These are phyloP conservation scores for Stylonectria norvegica DNA, from an alignment of 2,329 filamentous ascomycete species.

Conservation along the genomic window DNA sequence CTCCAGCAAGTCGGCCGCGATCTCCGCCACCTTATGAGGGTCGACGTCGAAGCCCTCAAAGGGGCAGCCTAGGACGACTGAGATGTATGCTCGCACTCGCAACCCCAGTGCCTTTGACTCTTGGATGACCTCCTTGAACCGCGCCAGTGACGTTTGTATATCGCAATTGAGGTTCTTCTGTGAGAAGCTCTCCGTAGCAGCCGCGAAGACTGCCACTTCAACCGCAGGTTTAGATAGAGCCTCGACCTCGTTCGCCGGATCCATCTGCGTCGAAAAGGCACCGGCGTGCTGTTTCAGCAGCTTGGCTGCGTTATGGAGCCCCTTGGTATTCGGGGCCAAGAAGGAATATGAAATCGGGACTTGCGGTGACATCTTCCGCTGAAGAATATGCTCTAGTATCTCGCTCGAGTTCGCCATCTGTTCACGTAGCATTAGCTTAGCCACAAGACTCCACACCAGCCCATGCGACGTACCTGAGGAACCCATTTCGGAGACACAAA, in stretches of 20 bases:
- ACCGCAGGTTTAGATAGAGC: constrained; percentile 46
- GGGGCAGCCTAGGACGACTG: constrained; percentile 75
- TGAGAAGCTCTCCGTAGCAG: constrained; percentile 77
- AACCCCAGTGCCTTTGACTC: constrained; percentile 62
- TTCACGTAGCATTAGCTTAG: constrained; percentile 9
- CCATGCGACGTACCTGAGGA: constrained; percentile 59
- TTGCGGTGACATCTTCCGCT: constrained; percentile 51
- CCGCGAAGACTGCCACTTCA: constrained; percentile 79
- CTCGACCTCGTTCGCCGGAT: constrained; percentile 35
- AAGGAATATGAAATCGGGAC: constrained; percentile 70
- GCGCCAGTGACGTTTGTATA: constrained; percentile 68
- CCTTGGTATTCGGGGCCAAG: constrained; percentile 73
- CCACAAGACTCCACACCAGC: not conserved
- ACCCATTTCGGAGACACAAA: constrained; percentile 84
- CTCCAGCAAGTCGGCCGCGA: constrained; percentile 68
- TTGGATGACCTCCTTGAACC: constrained; percentile 68
- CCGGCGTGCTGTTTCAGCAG: constrained; percentile 51
- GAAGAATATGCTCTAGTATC: constrained; percentile 67
- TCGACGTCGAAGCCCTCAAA: constrained; percentile 66
- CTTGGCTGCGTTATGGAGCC: constrained; percentile 59
- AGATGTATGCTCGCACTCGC: constrained; percentile 75
- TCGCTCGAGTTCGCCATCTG: constrained; percentile 77
- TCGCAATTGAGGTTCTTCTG: constrained; percentile 79
- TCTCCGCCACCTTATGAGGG: constrained; percentile 60
- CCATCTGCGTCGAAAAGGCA: constrained; percentile 50